These are phyloP conservation scores for Magnaporthiopsis incrustans DNA, from an alignment of 2,329 filamentous ascomycete species.

Conservation along the genomic window DNA sequence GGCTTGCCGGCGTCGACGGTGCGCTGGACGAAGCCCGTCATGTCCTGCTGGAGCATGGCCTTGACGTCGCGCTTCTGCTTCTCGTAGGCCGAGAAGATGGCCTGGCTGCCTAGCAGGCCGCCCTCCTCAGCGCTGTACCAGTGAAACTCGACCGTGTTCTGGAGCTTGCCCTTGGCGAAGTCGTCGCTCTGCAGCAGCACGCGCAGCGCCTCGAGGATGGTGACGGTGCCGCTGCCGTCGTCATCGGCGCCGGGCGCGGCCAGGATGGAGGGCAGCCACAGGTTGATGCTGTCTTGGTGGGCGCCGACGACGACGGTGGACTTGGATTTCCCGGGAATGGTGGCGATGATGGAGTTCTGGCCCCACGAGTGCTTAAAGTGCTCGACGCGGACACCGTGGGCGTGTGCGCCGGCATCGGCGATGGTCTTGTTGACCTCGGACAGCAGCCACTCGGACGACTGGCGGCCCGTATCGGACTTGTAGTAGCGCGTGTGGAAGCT, in stretches of 20 bases:
- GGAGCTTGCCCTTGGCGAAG: conserved; percentile 60
- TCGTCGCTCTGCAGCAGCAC: conserved; percentile 67
- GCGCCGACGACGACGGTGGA: conserved; percentile 84
- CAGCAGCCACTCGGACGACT: conserved; percentile 85
- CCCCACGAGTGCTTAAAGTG: conserved; percentile 79
- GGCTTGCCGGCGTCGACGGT: conserved; percentile 74
- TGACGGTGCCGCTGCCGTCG: conserved; percentile 87
- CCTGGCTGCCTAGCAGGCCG: conserved; percentile 79
- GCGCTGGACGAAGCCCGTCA: conserved; percentile 83
- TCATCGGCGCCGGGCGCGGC: conserved; percentile 91
- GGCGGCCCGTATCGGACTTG: conserved; percentile 64
- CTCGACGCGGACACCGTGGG: conserved; percentile 58
- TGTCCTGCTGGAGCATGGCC: conserved; percentile 97
- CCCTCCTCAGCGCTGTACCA: conserved; percentile 93
- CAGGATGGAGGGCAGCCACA: conserved; percentile 77
- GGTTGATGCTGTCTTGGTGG: conserved; percentile 92
- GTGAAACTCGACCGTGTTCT: conserved; percentile 92
- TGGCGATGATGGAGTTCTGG: conserved; percentile 85
- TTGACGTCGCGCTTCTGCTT: conserved; percentile 67
- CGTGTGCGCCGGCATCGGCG: conserved; percentile 59
- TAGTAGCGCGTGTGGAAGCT: conserved; percentile 78
- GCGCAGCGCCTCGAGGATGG: conserved; percentile 84
- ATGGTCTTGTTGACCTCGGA: conserved; percentile 66
- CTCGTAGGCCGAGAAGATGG: conserved; percentile 78
- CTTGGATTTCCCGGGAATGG: conserved; percentile 77